Evolutionary conservation across 768 basidiomycete genomes (phyloP).

Genomic region (Mrakia blollopis): DNA sequence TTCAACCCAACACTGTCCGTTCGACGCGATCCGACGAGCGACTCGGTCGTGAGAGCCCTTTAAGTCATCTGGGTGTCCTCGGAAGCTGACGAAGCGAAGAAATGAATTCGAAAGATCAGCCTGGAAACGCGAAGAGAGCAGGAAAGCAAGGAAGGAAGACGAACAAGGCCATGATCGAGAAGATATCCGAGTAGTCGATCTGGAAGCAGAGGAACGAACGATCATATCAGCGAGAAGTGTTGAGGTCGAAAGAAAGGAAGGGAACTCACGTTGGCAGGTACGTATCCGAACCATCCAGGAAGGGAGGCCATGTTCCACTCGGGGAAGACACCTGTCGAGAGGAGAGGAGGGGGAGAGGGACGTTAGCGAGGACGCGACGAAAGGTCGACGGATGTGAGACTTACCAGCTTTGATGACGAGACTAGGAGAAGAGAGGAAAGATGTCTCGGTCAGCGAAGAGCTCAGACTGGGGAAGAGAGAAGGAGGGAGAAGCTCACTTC

Average conservation of each 20-base stretch:
- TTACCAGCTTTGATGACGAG: constrained; percentile 44
- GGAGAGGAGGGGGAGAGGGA: not conserved
- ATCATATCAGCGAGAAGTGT: not conserved
- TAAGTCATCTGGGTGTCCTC: constrained; percentile 41
- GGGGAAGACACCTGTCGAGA: constrained; percentile 41
- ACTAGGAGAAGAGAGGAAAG: constrained; percentile 30
- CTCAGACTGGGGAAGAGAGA: not conserved
- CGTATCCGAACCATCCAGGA: constrained; percentile 46
- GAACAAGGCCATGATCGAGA: constrained; percentile 44
- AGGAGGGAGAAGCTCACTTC: constrained; percentile 39
- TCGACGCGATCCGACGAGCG: constrained; percentile 44
- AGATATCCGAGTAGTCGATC: constrained; percentile 46
- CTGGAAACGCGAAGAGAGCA: too few species aligned
- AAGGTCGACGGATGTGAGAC: not conserved
- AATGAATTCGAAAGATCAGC: too few species aligned
- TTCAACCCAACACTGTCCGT: constrained; percentile 47
- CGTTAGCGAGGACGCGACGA: not conserved
- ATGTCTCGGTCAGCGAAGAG: not conserved
- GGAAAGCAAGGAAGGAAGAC: too few species aligned
- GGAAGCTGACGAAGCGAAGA: constrained; percentile 36
- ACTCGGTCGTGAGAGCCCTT: constrained; percentile 45
- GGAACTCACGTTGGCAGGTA: constrained; percentile 40
- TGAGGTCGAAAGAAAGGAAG: not conserved
- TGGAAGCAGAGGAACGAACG: not conserved
- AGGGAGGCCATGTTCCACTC: constrained; percentile 46